Conservation (phyloP, 2,329 filamentous ascomycete species). For the Diaporthe aspalathi region DNA sequence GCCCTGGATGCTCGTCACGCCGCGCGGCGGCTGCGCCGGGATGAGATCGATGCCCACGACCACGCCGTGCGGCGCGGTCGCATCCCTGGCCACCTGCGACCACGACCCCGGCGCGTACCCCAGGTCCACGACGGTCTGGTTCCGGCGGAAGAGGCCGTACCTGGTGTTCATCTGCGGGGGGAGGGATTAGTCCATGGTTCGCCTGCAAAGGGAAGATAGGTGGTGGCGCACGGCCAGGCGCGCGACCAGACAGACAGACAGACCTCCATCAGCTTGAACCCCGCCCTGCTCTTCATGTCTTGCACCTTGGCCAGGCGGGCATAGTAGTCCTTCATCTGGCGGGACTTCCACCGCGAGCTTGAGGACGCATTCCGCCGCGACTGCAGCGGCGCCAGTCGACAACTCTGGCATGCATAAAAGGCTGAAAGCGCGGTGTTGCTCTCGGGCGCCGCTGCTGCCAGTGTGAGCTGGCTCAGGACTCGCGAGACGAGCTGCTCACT, state of each 20-base stretch:
- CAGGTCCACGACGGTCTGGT: constrained; percentile 90
- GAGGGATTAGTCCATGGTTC: not conserved
- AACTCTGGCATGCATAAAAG: not conserved
- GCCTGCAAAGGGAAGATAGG: not conserved
- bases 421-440: not conserved
- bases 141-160: constrained; percentile 80
- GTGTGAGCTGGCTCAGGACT: constrained; percentile 31
- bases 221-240: too few relatives aligned
- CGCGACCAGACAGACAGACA: constrained; percentile 28
- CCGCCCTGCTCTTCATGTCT: constrained; percentile 88
- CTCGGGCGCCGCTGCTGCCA: constrained; percentile 6
- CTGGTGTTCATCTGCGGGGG: constrained; percentile 78
- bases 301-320: constrained; percentile 80
- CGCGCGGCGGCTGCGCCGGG: constrained; percentile 88
- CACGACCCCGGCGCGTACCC: constrained; percentile 82
- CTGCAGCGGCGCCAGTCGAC: not conserved
- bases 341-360: constrained; percentile 80
- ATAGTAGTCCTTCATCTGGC: constrained; percentile 80
- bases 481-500: constrained; percentile 35
- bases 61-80: constrained; percentile 79
- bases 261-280: constrained; percentile 92
- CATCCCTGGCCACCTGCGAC: constrained; percentile 83
- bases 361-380: constrained; percentile 65
- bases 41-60: constrained; percentile 95
- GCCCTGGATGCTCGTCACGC: constrained; percentile 94